Base-by-base conservation (phyloP, 2,329 filamentous ascomycete species). In the Arthrobotrys musiformis region DNA sequence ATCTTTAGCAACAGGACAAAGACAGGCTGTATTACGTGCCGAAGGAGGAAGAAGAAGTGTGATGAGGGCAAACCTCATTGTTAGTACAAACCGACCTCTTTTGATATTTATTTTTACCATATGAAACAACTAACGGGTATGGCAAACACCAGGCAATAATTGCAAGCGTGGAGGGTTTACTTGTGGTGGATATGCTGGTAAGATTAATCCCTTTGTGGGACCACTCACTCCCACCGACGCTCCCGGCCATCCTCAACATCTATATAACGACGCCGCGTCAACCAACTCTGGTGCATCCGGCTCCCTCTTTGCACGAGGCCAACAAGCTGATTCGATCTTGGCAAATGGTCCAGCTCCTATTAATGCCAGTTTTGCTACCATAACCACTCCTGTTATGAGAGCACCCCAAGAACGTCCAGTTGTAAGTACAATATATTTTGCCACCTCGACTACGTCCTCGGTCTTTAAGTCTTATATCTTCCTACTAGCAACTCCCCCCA, bases 1-100 rank as follows among this genome's bases (percentile, higher is more conserved):
- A 92, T 93, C 82, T 98, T 97, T 82, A 97, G 93, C 85, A 97
- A 97, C 83, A 89, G 94, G 74, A 97, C 94, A 19, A 98, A 98
- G 85, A 97, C 94, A 8, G 93, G 94, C 33, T 98, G 94, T 83
- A 89, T 97, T 84, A 98, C 94, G 4, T 98, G 94, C 83, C 88
- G 94, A 76, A 89, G 89, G 82, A 89, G 94, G 74, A 98, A 98
- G 88, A 98, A 98, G 89, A 98, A 98, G 85, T 98, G 95, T 82
- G 94, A 98, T 82, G 95, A 98, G 85, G 89, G 88, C 66, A 96
- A 97, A 83, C 95, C 95, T 26, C 90, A 93, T 83, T 98, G 72
- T 76, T 28, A 76, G 95, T 96, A 86, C 86, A 67, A 54, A 58
- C 44, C 24, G 30, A 40, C 44, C 35, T 24, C 63, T 67, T 79